Percentiles rank a stretch among this genome's conserved stretches.
These are phyloP conservation scores for Mycena haematopus DNA, from an alignment of 768 basidiomycete genomes.

Conservation along the genomic window DNA sequence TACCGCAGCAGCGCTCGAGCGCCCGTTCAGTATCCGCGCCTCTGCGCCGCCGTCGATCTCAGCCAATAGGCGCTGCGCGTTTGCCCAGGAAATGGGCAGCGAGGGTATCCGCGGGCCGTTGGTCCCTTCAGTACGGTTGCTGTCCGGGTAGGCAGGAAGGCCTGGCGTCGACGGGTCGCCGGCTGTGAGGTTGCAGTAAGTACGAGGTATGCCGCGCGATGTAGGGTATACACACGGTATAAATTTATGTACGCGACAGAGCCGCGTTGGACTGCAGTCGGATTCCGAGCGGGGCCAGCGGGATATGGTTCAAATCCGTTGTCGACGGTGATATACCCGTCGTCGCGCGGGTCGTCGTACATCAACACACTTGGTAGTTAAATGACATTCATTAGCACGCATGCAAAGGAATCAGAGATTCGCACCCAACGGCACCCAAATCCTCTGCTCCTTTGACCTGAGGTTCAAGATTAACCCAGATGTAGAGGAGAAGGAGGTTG, in stretches of 20 bases:
- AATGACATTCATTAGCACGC: neutral
- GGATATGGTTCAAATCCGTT: constrained; percentile 86
- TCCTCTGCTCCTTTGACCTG: constrained; percentile 87
- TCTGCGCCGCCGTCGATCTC: constrained; percentile 48
- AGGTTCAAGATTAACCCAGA: constrained; percentile 15
- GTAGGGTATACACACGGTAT: constrained; percentile 46
- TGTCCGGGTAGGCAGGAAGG: constrained; percentile 84
- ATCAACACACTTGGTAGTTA: constrained; percentile 61
- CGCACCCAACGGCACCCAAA: constrained; percentile 69
- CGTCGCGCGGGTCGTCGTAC: constrained; percentile 86
- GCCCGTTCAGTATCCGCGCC: constrained; percentile 49
- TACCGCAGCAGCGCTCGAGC: constrained; percentile 53
- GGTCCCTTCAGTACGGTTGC: constrained; percentile 61
- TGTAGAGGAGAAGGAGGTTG: neutral
- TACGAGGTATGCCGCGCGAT: no score
- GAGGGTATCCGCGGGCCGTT: constrained; percentile 83
- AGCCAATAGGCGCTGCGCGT: constrained; percentile 73
- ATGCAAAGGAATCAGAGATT: neutral
- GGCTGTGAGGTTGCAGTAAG: constrained; percentile 29
- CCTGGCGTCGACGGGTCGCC: constrained; percentile 90
- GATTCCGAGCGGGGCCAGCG: constrained; percentile 87
- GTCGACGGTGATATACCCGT: constrained; percentile 75
- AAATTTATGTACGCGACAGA: constrained; percentile 74
- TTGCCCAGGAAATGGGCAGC: constrained; percentile 89
- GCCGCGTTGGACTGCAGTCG: constrained; percentile 84